Base-by-base conservation (phyloP, 1,284 basidiomycete species). In the Trichosporon sp. region DNA sequence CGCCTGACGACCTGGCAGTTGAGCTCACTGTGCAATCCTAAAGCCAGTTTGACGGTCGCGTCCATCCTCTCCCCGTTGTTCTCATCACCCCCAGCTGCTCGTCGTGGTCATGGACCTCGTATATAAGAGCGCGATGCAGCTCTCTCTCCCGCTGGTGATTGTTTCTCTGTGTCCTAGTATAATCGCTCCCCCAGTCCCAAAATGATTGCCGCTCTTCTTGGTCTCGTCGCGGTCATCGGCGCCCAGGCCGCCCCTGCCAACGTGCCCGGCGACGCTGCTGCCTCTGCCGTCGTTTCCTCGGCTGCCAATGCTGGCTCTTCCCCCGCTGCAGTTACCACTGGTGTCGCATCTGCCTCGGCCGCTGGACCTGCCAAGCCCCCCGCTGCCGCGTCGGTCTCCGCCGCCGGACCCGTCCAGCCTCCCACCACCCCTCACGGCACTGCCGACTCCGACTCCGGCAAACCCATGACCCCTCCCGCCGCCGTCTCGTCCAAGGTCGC, bases 221-320 rank as follows among this genome's bases (percentile, higher is more conserved):
- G 59, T 63, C 31, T 63, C 59, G 59, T 63, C 32, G 32, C 32
- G 32, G 16, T 63, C 59, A 32, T 63, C 32, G 59, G 59, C 32
- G 59, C 59, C 31, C 59, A 63, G 59, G 59, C 59, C 31, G 59
- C 59, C 16, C 59, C 59, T 7, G 59, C 59, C 11, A 35, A 35
- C 59, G 16, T n/a, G 59, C 59, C 59, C 32, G 32, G 59, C 16
- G 59, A 35, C 59, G 59, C 32, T 37, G 59, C 32, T 11, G 31
- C 51, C n/a, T n/a, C 59, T 4, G n/a, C 59, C 16, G 7, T n/a
- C 14, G 7, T 35, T 16, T 16, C 31, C 59, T 63, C 16, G 59
- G 32, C 31, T 3, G 12, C 12, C 56, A 31, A 2, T 21, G 8
- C 26, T 26, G 26, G 26, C 26, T 26, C 26, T 26, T 26, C 26